Evolutionary conservation across 2,329 filamentous ascomycete genomes (phyloP), one percentile per base, ranked within the genome.

Genomic region (Fusarium euwallaceae): DNA sequence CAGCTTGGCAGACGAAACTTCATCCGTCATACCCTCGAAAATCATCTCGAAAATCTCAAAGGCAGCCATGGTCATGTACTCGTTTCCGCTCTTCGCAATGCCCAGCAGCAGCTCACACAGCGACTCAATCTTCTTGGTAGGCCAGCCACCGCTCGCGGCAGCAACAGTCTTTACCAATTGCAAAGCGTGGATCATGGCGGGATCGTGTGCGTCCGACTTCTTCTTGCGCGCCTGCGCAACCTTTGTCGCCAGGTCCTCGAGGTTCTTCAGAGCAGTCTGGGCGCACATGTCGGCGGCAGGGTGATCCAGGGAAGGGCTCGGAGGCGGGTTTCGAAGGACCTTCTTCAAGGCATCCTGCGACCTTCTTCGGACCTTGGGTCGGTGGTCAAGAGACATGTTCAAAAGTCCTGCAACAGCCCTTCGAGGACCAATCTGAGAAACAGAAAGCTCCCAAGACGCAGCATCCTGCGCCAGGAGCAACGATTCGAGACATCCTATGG

Each of bases 11-110:
- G 95, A 97, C 0, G 95, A 94, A 59, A 95, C 89, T 76, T 97
- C 95, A 75, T 95, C 93, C 17, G 92, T 90, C 93, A 99, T 95
- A 9, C 95, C 93, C 78, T 93, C 93, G 76, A 99, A 98, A 53
- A 98, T 97, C 82, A 97, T 93, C 82, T 99, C 97, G 79, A 99
- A 99, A 5, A 98, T 96, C 75, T 98, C 96, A 78, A 99, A 98
- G 0, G 95, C 94, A 12, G 94, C 93, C 92, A 98, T 97, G 36
- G 95, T 97, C 87, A 99, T 92, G 82, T 96, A 97, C 81, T 98
- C 95, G 82, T 97, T 98, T 82, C 92, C 97, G 10, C 94, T 95
- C 80, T 92, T 92, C 34, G 96, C 96, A 71, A 98, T 97, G 76
- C 92, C 92, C 76, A 99, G 90, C 67, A 99, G 86, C 64, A 98